Conservation (phyloP, 805 yeast genomes). For the Tetrapisispora namnaoensis region DNA sequence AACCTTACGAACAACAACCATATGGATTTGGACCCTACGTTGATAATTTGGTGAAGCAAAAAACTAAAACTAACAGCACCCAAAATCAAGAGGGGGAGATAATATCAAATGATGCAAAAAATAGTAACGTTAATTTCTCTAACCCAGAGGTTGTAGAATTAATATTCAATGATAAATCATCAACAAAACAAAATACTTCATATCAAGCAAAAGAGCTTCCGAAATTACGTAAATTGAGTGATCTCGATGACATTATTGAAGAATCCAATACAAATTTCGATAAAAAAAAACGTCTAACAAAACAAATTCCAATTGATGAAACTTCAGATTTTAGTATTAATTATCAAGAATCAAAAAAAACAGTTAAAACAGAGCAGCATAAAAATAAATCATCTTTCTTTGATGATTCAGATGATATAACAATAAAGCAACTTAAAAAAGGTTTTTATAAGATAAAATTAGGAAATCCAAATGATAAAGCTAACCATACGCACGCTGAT, state of each 20-base stretch:
- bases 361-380: background rate
- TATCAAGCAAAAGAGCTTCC: background rate
- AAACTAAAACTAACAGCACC: background rate
- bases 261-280: background rate
- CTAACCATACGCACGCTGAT: background rate
- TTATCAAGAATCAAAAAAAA: background rate
- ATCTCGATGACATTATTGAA: background rate
- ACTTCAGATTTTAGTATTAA: background rate
- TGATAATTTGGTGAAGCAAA: background rate
- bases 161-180: too few species aligned
- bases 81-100: background rate
- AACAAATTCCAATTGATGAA: background rate
- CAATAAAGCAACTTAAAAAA: background rate
- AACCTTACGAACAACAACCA: conserved; percentile 28
- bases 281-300: background rate
- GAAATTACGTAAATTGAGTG: background rate
- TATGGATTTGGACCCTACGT: conserved; percentile 23
- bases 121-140: background rate
- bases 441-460: background rate
- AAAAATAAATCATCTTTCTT: background rate
- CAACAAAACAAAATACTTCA: background rate
- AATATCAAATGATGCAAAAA: background rate
- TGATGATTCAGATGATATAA: background rate
- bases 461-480: background rate
- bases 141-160: too few species aligned